A percentile compares a stretch with the other conserved stretches of the same genome.
Evolutionary conservation across 331 rosid genomes (phyloP).

Genomic region (Saraca asoca): DNA sequence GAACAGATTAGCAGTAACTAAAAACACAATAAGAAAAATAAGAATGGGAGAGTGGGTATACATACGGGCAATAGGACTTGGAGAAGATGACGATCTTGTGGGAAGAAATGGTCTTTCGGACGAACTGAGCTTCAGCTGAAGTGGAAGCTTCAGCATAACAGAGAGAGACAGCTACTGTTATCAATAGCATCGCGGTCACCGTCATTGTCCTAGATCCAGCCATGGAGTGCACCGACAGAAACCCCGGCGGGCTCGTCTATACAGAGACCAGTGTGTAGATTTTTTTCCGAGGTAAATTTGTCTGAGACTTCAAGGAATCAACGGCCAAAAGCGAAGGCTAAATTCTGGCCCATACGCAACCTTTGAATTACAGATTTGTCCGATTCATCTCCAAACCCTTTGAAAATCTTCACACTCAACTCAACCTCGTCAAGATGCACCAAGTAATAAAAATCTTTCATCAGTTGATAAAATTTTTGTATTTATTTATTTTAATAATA

Average conservation of each 20-base stretch:
- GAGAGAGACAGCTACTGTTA: conserved; percentile 41
- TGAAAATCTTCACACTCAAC: too few relatives aligned
- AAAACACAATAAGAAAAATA: neutral
- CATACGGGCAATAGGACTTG: conserved; percentile 91
- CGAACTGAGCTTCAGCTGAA: conserved; percentile 49
- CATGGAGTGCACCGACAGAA: conserved; percentile 15
- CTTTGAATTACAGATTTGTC: too few relatives aligned
- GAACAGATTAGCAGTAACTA: neutral
- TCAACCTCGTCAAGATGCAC: too few relatives aligned
- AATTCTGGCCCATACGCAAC: too few relatives aligned
- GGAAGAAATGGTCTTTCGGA: conserved; percentile 67
- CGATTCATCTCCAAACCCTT: too few relatives aligned
- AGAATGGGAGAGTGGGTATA: neutral
- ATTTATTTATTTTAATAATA: too few relatives aligned
- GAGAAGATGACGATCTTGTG: conserved; percentile 86
- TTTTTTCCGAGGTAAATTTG: too few relatives aligned
- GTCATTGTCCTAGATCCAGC: conserved; percentile 29
- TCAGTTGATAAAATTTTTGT: too few relatives aligned
- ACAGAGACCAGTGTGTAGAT: too few relatives aligned
- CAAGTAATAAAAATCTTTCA: too few relatives aligned
- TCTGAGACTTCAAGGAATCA: too few relatives aligned
- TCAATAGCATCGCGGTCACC: conserved; percentile 1
- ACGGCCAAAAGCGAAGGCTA: too few relatives aligned
- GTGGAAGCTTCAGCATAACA: conserved; percentile 36
- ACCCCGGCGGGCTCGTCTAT: neutral